Evolutionary conservation across 1,284 basidiomycete species (phyloP), one percentile per base, ranked within the genome.

Genomic region (Cystobasidium pallidum): DNA sequence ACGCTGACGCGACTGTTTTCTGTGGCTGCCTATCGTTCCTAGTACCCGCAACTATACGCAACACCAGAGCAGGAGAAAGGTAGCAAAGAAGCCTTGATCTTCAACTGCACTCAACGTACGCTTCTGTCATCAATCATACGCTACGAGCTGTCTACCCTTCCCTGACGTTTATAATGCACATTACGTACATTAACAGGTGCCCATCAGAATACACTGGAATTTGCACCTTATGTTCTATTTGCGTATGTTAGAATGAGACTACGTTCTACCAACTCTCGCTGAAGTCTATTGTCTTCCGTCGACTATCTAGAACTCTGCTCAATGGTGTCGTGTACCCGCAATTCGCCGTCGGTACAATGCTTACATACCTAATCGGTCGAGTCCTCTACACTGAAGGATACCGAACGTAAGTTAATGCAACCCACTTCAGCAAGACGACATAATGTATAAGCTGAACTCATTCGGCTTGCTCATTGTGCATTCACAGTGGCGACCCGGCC

Each of bases 1-100:
- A 66, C 30, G 13, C 21, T 45, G 43, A 26, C 51, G 6, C 32
- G 32, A 57, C 26, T 39, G 51, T 52, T 66, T 43, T 39, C 24
- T 21, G n/a, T 43, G 4, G 28, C n/a, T 1, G 17, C 47, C n/a
- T 47, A 21, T 30, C 39, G 21, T 36, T 7, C 21, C 36, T 57
- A 51, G 59, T 62, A 63, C 59, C 49, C 51, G 3, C 67, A 71
- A 55, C 49, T 71, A 3, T 71, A 71, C 28, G 68, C 68, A 7
- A 71, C 68, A 41, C 68, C 68, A 19, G 68, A 71, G 28, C 54
- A 71, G 51, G 58, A 71, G 36, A 57, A 51, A 24, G 68, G 61
- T n/a, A 64, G 51, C 68, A 71, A 58, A 34, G 61, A 63, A 39
- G 68, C 59, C 10, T 52, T 71, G 47, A 64, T 71, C 49, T 71